Base-by-base conservation (phyloP, 2,329 filamentous ascomycete genomes). In the Venturia pyrina region DNA sequence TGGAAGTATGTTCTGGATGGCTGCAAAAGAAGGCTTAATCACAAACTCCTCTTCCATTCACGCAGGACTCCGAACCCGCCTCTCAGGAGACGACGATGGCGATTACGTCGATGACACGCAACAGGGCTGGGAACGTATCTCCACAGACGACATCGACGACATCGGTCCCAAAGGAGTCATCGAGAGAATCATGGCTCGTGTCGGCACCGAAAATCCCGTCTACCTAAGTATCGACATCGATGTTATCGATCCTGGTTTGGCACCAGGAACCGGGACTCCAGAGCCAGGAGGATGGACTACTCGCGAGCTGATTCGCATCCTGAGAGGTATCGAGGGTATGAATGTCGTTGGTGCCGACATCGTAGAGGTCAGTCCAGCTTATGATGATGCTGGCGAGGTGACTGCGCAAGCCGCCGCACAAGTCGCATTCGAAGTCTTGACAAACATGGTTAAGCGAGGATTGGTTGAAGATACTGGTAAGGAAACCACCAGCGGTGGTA, bases 271-370 rank as follows among this genome's bases (percentile, higher is more conserved):
- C 0, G 93, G 92, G 0, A 96, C 92, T 0, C 92, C 92, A 0
- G 92, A 96, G 79, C 89, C 91, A 0, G 92, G 93, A 66, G 92
- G 92, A 46, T 96, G 92, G 92, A 95, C 90, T 6, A 96, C 89
- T 24, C 82, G 92, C 63, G 93, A 96, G 79, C 80, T 96, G 70
- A 93, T 96, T 69, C 82, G 89, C 15, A 91, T 96, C 66, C 77
- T 96, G 73, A 81, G 91, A 41, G 91, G 90, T 0, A 84, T 96
- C 53, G 92, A 96, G 78, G 84, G 81, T 0, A 75, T 96, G 74
- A 96, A 96, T 73, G 78, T 96, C 4, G 90, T 96, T 3, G 93
- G 91, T 1, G 93, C 91, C 0, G 93, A 96, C 77, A 85, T 96
- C 62, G 93, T 97, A 5, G 93, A 96, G 80, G 90, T 96, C 10